These are phyloP conservation scores for Brasenia schreberi DNA, from an alignment of 164 flowering plant species.

Conservation along the genomic window DNA sequence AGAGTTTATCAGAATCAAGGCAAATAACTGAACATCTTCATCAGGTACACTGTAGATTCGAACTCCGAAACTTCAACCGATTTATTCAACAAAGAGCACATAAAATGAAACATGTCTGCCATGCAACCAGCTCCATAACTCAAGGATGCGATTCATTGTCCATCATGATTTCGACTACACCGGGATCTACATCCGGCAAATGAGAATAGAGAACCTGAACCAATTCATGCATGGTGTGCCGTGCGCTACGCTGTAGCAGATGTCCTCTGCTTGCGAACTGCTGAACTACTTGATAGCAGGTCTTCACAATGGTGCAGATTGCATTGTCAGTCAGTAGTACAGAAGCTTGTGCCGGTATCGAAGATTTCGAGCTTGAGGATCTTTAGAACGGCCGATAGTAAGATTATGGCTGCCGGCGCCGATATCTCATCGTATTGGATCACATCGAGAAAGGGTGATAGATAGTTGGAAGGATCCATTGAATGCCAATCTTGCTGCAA, in stretches of 20 bases:
- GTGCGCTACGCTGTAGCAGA: constrained; percentile 59
- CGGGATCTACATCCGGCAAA: constrained; percentile 43
- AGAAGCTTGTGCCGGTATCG: constrained; percentile 50
- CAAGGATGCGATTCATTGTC: constrained; percentile 2
- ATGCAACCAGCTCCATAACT: constrained; percentile 57
- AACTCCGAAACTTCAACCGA: constrained; percentile 45
- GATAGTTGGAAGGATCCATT: constrained; percentile 54
- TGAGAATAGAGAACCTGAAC: constrained; percentile 44
- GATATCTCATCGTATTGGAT: constrained; percentile 64
- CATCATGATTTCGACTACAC: not conserved
- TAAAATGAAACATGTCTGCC: constrained; percentile 64
- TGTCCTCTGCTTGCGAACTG: constrained; percentile 52
- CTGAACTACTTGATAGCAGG: constrained; percentile 69
- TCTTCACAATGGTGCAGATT: constrained; percentile 58
- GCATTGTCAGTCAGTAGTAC: constrained; percentile 45
- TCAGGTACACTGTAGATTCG: constrained; percentile 36
- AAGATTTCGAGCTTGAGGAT: constrained; percentile 53
- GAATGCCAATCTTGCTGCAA: constrained; percentile 70
- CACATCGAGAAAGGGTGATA: constrained; percentile 75
- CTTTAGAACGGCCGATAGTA: constrained; percentile 56
- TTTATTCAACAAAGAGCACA: constrained; percentile 57
- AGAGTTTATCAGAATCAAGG: constrained; percentile 60
- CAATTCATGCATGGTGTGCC: constrained; percentile 70
- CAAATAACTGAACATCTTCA: constrained; percentile 74
- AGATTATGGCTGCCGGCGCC: constrained; percentile 51